Percentiles rank a stretch among this genome's conserved stretches.
Conservation (phyloP, 495 filamentous ascomycete species). For the Astrocystis sublimbata region DNA sequence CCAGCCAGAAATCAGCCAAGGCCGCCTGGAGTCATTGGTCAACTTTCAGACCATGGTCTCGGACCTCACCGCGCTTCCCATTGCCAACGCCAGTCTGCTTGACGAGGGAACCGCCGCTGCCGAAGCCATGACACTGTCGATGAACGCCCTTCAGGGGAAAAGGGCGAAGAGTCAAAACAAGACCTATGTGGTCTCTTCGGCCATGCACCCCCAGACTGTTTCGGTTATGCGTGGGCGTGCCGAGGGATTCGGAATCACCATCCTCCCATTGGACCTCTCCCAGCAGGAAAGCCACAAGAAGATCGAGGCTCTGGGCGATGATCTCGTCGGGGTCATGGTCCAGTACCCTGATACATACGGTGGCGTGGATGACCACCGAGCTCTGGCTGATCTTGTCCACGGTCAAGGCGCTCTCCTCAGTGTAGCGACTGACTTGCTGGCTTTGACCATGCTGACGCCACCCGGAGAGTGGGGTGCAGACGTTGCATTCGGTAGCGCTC, state of each 20-base stretch:
- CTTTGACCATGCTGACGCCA: slow-evolving; percentile 84
- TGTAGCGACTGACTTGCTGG: slow-evolving; percentile 88
- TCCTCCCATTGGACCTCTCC: slow-evolving; percentile 71
- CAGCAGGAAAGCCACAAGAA: slow-evolving; percentile 56
- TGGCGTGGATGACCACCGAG: slow-evolving; percentile 71
- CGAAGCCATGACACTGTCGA: slow-evolving; percentile 95
- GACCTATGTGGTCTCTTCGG: slow-evolving; percentile 79
- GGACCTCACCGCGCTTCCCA: slow-evolving; percentile 84
- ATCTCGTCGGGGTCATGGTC: slow-evolving; percentile 86
- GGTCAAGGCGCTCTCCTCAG: slow-evolving; percentile 78
- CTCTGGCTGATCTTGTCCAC: slow-evolving; percentile 76
- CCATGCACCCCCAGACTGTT: slow-evolving; percentile 87
- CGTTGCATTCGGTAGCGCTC: slow-evolving; percentile 95
- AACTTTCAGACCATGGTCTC: slow-evolving; percentile 97
- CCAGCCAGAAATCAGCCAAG: slow-evolving; percentile 97
- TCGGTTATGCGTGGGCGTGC: slow-evolving; percentile 84
- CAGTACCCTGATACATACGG: slow-evolving; percentile 96
- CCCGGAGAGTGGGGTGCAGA: slow-evolving; percentile 97
- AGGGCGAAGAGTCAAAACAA: slow-evolving; percentile 75
- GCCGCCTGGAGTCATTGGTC: slow-evolving; percentile 84
- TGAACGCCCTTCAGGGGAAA: slow-evolving; percentile 70
- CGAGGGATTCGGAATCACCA: slow-evolving; percentile 88
- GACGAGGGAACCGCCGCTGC: slow-evolving; percentile 95
- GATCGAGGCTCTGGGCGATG: slow-evolving; percentile 74
- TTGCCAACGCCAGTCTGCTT: slow-evolving; percentile 91